Evolutionary conservation across 129 eudicot species (phyloP).

Genomic region (Dittrichia graveolens): DNA sequence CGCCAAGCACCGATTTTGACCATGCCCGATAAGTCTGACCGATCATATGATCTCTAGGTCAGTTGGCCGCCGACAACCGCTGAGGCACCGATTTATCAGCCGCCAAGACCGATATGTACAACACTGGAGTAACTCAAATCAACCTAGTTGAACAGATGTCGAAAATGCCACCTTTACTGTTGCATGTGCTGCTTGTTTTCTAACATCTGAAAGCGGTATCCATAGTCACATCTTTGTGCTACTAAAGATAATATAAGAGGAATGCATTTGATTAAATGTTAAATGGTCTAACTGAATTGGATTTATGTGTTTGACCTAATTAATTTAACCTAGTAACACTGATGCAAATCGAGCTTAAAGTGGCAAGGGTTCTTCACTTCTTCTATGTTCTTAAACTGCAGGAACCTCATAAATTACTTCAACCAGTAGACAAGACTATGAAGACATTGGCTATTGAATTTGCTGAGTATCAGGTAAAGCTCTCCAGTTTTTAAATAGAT

Average conservation of each 20-base stretch:
- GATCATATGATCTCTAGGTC: no score
- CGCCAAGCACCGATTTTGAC: no score
- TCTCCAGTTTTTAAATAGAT: neutral
- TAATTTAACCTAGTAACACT: neutral
- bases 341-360: slow-evolving; percentile 3
- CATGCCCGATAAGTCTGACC: no score
- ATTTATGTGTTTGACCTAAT: neutral
- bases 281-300: neutral
- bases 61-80: no score
- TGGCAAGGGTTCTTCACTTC: neutral
- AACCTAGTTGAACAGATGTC: no score
- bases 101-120: no score
- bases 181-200: no score
- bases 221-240: neutral
- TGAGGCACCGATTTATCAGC: no score
- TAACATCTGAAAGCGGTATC: no score
- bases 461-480: slow-evolving; percentile 89
- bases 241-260: slow-evolving; percentile 6
- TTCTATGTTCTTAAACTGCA: slow-evolving; percentile 34
- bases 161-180: no score
- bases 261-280: slow-evolving; percentile 5
- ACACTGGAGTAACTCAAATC: no score
- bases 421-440: slow-evolving; percentile 78
- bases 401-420: slow-evolving; percentile 92
- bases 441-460: slow-evolving; percentile 93